phyloP scores from a whole-genome alignment of 129 eudicot species.

The Flaveria sonorensis region DNA sequence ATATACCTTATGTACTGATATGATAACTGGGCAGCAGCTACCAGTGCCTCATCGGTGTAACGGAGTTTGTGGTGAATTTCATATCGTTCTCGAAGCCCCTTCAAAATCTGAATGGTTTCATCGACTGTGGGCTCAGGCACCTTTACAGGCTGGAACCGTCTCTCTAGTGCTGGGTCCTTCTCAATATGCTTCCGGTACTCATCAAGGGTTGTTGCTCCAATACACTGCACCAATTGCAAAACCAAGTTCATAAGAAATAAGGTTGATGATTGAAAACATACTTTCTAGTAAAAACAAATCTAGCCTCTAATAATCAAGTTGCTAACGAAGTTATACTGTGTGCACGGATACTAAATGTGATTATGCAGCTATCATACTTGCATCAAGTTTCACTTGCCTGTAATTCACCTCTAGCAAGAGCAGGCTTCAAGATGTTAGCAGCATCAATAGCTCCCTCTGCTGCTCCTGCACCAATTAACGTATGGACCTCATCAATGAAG shows the following conservation, averaged over 20 bases:
- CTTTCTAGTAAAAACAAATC: not conserved
- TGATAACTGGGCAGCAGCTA: constrained; percentile 79
- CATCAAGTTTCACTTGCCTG: constrained; percentile 53
- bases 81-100: constrained; percentile 85
- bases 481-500: constrained; percentile 91
- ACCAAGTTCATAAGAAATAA: not conserved
- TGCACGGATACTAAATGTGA: not conserved
- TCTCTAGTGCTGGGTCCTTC: constrained; percentile 87
- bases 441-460: constrained; percentile 53
- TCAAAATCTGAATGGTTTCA: constrained; percentile 77
- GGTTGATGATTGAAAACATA: not conserved
- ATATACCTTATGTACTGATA: constrained; percentile 82
- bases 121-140: constrained; percentile 93
- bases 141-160: constrained; percentile 91
- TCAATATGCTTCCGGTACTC: constrained; percentile 93
- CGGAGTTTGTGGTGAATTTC: constrained; percentile 97
- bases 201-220: constrained; percentile 94
- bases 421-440: constrained; percentile 90
- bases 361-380: constrained; percentile 18
- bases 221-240: constrained; percentile 52
- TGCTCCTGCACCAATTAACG: constrained; percentile 84
- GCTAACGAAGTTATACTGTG: not conserved
- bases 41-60: constrained; percentile 86
- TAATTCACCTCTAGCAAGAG: constrained; percentile 87
- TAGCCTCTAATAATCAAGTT: not conserved